Evolutionary conservation across 2,329 filamentous ascomycete genomes (phyloP).

Genomic region (Dendryphion nanum): DNA sequence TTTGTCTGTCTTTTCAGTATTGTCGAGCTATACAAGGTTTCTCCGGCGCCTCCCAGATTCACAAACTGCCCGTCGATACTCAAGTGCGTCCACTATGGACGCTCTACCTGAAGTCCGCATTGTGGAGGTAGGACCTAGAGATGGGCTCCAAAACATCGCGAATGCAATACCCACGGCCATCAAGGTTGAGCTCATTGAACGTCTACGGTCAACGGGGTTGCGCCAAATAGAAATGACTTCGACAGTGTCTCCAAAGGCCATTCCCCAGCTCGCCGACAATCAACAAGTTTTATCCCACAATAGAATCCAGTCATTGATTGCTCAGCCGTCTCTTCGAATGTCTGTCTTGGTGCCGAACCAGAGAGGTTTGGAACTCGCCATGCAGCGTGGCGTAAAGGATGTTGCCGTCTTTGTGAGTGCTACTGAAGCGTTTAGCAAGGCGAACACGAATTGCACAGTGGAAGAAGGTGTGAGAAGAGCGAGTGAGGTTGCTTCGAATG

Average conservation of each 20-base stretch:
- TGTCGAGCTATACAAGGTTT: too few species aligned
- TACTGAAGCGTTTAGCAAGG: slow-evolving; percentile 43
- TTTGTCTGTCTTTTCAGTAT: too few species aligned
- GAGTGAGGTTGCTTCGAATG: slow-evolving; percentile 28
- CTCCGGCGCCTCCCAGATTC: too few species aligned
- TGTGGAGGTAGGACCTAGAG: slow-evolving; percentile 54
- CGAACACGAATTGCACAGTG: slow-evolving; percentile 44
- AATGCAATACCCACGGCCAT: slow-evolving; percentile 47
- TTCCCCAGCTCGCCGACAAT: slow-evolving; percentile 45
- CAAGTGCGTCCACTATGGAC: too few species aligned
- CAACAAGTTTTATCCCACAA: slow-evolving; percentile 12
- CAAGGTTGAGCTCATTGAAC: slow-evolving; percentile 49
- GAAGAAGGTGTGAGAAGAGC: slow-evolving; percentile 38
- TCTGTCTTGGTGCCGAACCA: slow-evolving; percentile 44
- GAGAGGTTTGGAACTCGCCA: slow-evolving; percentile 58
- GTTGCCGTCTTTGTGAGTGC: slow-evolving; percentile 45
- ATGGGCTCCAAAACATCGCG: slow-evolving; percentile 56
- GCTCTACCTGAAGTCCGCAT: too few species aligned
- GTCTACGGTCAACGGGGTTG: slow-evolving; percentile 49
- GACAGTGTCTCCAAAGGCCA: slow-evolving; percentile 55
- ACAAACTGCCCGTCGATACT: too few species aligned
- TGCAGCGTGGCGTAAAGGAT: slow-evolving; percentile 34
- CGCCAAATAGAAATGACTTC: slow-evolving; percentile 54
- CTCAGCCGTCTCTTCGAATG: slow-evolving; percentile 5
- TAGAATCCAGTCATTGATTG: slow-evolving; percentile 2